Percentiles rank a stretch among this genome's conserved stretches.
Evolutionary conservation across 176 grass and related monocot genomes (phyloP).

Genomic region (Ensete glaucum): DNA sequence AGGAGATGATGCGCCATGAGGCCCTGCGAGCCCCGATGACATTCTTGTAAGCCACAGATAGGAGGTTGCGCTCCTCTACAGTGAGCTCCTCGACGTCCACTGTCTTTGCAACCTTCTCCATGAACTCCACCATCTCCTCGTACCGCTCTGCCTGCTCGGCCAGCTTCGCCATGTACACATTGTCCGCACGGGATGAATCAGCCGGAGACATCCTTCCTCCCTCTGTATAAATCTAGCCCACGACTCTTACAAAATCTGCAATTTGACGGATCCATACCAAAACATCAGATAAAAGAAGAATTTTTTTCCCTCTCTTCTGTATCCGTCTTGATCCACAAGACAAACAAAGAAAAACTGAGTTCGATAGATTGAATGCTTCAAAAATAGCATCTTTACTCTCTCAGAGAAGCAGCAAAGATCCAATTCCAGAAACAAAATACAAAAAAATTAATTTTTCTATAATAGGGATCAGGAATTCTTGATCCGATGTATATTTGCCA

Average conservation of each 20-base stretch:
- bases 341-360: background rate
- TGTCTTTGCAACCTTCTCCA: conserved; percentile 85
- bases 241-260: background rate
- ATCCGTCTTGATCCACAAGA: background rate
- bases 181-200: conserved; percentile 40
- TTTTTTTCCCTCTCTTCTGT: too few relatives aligned
- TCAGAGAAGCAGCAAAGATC: background rate
- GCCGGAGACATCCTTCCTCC: conserved; percentile 8
- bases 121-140: conserved; percentile 85
- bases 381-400: background rate
- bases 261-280: background rate
- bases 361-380: background rate
- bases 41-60: conserved; percentile 91
- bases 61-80: conserved; percentile 78
- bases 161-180: conserved; percentile 93
- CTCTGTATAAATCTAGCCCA: background rate
- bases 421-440: background rate
- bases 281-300: background rate
- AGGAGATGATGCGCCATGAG: conserved; percentile 87
- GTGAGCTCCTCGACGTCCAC: conserved; percentile 68
- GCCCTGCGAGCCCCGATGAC: conserved; percentile 80
- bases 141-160: conserved; percentile 76
- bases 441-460: background rate
- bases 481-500: background rate
- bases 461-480: background rate